These are phyloP conservation scores for Testicularia cyperi DNA, from an alignment of 1,284 basidiomycete species.

Conservation along the genomic window DNA sequence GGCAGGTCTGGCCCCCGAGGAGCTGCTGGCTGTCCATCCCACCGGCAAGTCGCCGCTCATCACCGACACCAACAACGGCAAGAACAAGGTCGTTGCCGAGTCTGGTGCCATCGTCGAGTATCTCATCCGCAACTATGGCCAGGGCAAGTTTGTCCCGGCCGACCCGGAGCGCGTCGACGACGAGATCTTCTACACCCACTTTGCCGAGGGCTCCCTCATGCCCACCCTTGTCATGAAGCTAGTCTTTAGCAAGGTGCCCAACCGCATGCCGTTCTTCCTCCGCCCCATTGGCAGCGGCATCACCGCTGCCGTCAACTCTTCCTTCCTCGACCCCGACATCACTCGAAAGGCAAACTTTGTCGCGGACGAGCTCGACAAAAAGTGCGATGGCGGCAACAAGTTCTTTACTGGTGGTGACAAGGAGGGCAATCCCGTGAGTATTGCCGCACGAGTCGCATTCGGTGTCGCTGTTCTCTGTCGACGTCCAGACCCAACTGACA, in stretches of 20 bases:
- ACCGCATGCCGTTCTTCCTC: conserved; percentile 54
- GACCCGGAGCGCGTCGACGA: conserved; percentile 38
- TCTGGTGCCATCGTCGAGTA: conserved; percentile 58
- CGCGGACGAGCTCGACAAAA: conserved; percentile 35
- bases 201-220: conserved; percentile 56
- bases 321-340: conserved; percentile 49
- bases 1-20: conserved; percentile 42
- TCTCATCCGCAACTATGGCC: conserved; percentile 55
- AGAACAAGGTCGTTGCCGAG: conserved; percentile 50
- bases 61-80: conserved; percentile 45
- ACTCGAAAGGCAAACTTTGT: conserved; percentile 40
- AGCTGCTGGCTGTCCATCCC: conserved; percentile 49
- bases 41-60: conserved; percentile 57
- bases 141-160: conserved; percentile 37
- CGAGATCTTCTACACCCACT: conserved; percentile 53
- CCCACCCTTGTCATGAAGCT: conserved; percentile 52
- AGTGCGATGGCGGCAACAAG: conserved; percentile 22
- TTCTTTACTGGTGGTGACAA: conserved; percentile 58
- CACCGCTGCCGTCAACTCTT: conserved; percentile 25
- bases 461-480: no score
- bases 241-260: conserved; percentile 46
- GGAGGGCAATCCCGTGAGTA: conserved; percentile 46
- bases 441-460: background rate
- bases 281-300: conserved; percentile 50
- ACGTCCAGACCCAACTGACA: no score